These are phyloP conservation scores for Anisodus tanguticus DNA, from an alignment of 257 asterid genomes.

Conservation along the genomic window DNA sequence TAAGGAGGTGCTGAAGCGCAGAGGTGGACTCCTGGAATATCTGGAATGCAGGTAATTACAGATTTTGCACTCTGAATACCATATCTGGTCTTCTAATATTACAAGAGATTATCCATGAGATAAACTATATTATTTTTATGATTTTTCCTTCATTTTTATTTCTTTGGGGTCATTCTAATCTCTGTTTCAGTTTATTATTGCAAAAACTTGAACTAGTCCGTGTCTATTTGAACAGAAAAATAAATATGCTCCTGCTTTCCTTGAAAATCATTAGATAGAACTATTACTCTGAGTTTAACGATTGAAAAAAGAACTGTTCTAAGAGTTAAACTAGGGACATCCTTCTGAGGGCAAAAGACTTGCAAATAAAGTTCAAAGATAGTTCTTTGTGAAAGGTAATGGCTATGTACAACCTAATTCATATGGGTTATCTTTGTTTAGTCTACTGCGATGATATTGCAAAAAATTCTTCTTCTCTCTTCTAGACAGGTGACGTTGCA, in stretches of 20 bases:
- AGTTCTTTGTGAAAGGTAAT: slow-evolving; percentile 1
- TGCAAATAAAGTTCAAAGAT: background rate
- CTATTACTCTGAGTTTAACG: background rate
- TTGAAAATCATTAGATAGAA: background rate
- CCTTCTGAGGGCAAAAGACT: background rate
- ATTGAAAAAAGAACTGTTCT: background rate
- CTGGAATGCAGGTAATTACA: slow-evolving; percentile 81
- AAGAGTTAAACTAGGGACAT: slow-evolving; percentile 13
- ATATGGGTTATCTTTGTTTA: background rate
- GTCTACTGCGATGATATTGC: background rate
- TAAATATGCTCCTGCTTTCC: slow-evolving; percentile 16
- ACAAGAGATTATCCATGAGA: background rate
- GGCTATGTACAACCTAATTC: background rate
- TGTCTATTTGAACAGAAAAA: slow-evolving; percentile 18
- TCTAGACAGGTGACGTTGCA: background rate
- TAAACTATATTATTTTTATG: background rate
- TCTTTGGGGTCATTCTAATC: background rate
- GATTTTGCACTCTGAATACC: slow-evolving; percentile 26
- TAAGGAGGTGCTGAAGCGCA: slow-evolving; percentile 87
- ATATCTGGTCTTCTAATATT: background rate
- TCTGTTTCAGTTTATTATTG: background rate
- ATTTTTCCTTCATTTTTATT: background rate
- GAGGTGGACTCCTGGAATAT: slow-evolving; percentile 94
- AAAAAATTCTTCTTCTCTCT: background rate
- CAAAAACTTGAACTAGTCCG: background rate